Evolutionary conservation across 768 basidiomycete genomes (phyloP), one percentile per base, ranked within the genome.

Genomic region (Xerocomus brunneocitrinus): DNA sequence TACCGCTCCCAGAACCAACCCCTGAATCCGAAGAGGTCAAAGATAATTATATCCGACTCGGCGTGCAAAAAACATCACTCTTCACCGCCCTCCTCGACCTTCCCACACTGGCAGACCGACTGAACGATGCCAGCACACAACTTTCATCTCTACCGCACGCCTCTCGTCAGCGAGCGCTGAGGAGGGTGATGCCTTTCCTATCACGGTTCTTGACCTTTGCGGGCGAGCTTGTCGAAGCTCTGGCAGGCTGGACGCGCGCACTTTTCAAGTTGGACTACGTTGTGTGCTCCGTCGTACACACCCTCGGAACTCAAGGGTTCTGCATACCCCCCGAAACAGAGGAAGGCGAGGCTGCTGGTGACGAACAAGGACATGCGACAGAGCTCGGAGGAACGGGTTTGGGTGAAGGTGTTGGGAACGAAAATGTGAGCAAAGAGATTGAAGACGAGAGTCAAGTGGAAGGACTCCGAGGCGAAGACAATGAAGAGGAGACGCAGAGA

Each of bases 391-490:
- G 95, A 5, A 81, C 88, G 3, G 97, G 97, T 4, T 72, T 99
- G 48, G 97, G 97, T 3, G 84, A 89, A 59, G 97, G 97, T 1
- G 75, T 79, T 2, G 97, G 97, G 0, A 74, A 76, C 30, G 82
- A 95, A 67, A 88, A 98, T 62, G 87, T 94, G 52, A 93, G 90
- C 75, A 87, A 93, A 62, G 90, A 98, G 65, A 94, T 98, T 49
- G 86, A 95, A 64, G 94, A 98, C 52, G 94, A 98, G 71, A 88
- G 89, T 62, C 95, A 99, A 62, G 89, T 98, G 7, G 97, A 99
- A 62, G 97, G 97, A 0, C 74, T 98, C 24, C 81, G 85, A 65
- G 88, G 82, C 13, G 85, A 90, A 19, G 76, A 79, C 2, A 75
- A 79, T 10, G 70, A 68, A 14, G 56, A 58, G 8, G 58, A 59